Evolutionary conservation across 768 basidiomycete genomes (phyloP), one percentile per base, ranked within the genome.

Genomic region (Cubamyces lactineus): DNA sequence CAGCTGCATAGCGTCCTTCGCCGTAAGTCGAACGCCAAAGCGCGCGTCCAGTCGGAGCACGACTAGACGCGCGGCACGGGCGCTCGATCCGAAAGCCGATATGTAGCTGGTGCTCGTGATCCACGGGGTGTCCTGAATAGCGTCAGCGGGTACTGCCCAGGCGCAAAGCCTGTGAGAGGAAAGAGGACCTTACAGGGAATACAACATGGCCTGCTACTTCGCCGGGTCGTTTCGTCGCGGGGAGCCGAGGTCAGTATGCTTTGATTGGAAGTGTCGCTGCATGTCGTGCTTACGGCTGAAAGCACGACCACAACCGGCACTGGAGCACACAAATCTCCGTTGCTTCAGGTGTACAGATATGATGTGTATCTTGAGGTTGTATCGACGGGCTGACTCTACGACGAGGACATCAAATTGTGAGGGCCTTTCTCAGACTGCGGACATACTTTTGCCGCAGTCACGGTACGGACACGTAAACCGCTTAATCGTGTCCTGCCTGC

Each of bases 271-370:
- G 53, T 64, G 63, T 11, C 63, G 53, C 15, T 38, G 11, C 48
- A 55, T 9, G 24, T 64, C 63, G 49, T 64, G 48, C 38, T 60
- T 59, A 38, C 63, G 63, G n/a, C 58, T 57, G 51, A 64, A 64
- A 5, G 40, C 34, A 5, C 39, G 41, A 16, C 0, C 11, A 21
- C 63, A 64, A 4, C 47, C 53, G 24, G 28, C 7, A 19, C 6
- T 23, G 4, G 28, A 6, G 49, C 63, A 64, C 2, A 7, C 19
- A 49, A 21, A 16, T 8, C 8, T 1, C 3, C 63, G 58, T 43
- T 41, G 1, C 5, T 40, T 40, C 19, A 41, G 0, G 54, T 64
- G 63, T 1, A 64, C 58, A 17, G 48, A 24, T n/a, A 24, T 49
- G 58, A 59, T 39, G 54, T 64, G 63, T 2, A 24, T 23, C 2